Base-by-base conservation (phyloP, 2,329 filamentous ascomycete genomes). In the Fusarium xyrophilum region DNA sequence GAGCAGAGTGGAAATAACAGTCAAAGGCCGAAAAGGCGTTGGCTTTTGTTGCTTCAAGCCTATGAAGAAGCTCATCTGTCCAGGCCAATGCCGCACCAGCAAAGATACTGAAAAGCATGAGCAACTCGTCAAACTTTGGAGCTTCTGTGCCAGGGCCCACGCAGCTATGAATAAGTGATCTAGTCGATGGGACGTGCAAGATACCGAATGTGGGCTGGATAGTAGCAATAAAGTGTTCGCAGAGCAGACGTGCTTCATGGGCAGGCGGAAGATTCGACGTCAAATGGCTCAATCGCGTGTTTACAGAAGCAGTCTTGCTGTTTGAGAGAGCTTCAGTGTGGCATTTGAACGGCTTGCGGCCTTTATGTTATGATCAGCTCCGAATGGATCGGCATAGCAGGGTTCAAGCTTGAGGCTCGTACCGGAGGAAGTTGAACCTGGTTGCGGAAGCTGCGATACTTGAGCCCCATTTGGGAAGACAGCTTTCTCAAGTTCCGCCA, bases 21-120 rank as follows among this genome's bases (percentile, higher is more conserved):
- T 60, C 15, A 5, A 60, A 60, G 6, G 42, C 35, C 4, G 33
- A 30, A 10, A 14, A n/a, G 0, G 36, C 28, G 15, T 58, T 46
- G 2, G 13, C 25, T 13, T 32, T 58, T 5, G 53, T 58, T 14
- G 15, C 42, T 9, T 30, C 14, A 12, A 60, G 23, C 8, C 12
- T 40, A n/a, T 17, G 7, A 8, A 60, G 57, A 32, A 60, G 57
- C 7, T 21, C 23, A 12, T 58, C 53, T 4, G 53, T 60, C 57
- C 57, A 60, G 6, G 57, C 28, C 13, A 60, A 35, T 3, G 53
- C 23, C 28, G 53, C 57, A 2, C 57, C 57, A 2, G 57, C 53
- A 21, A 58, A 58, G 8, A 60, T 50, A 6, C 53, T 60, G 11
- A 60, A 50, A 14, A 60, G 25, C 28, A 60, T 19, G 8, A 60